Base-by-base conservation (phyloP, 1,284 basidiomycete genomes). In the Microbotryum silenes-acaulis region DNA sequence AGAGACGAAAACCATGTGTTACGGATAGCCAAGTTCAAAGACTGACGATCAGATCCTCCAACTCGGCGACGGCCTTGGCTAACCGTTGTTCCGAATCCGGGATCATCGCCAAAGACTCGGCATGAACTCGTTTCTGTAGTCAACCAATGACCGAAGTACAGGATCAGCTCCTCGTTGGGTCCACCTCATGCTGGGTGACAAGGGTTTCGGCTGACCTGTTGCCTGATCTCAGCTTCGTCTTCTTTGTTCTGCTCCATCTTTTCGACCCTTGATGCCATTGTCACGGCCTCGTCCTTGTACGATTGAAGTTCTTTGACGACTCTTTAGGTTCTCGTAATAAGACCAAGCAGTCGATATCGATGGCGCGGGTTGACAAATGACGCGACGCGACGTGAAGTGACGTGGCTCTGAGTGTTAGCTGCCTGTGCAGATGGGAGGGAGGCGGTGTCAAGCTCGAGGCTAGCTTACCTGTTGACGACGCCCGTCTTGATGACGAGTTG, bases 61-160 rank as follows among this genome's bases (percentile, higher is more conserved):
- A 55, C 25, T 69, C 67, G 2, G 51, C 54, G 6, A 69, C 21
- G 2, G 67, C 64, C 42, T 67, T 64, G 6, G 62, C 63, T 4
- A 69, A 51, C 20, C 67, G 52, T 48, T 69, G 62, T 56, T 69
- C 63, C 21, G 67, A 61, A 47, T 69, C 67, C 21, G 67, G 67
- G 18, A 69, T 66, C 65, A 69, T 69, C 49, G 60, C 58, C 46
- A 56, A 21, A n/a, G 54, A 59, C 42, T 69, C 67, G 5, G 64
- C 62, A 2, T 61, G 62, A 1, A 69, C 55, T 20, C 60, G 51
- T 9, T 59, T 33, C 67, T 69, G 63, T 16, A 31, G 31, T 31
- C 31, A 7, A 31, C 8, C 31, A 31, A 23, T 23, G 9, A 31
- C 31, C 31, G 31, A 10, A 31, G 31, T 31, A 31, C 31, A 31